Evolutionary conservation across 495 filamentous ascomycete genomes (phyloP).

Genomic region (Aspergillus egyptiacus): DNA sequence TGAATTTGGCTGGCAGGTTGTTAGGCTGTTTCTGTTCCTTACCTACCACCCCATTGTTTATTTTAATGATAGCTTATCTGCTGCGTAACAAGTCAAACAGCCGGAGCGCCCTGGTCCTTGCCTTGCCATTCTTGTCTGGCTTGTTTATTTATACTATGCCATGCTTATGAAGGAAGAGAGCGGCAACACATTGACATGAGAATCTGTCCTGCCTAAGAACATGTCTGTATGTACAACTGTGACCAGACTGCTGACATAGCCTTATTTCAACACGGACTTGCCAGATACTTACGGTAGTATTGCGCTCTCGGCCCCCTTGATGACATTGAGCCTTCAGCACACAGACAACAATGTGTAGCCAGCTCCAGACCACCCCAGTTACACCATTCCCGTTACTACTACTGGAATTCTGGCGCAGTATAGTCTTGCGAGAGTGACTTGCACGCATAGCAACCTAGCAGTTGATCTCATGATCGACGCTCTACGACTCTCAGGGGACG

Average conservation of each 20-base stretch:
- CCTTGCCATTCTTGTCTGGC: slow-evolving; percentile 1
- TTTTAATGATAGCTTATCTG: slow-evolving; percentile 6
- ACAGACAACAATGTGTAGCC: slow-evolving; percentile 2
- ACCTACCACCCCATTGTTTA: too few species aligned
- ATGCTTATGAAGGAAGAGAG: neutral
- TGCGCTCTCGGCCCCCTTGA: too few species aligned
- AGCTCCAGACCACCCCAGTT: slow-evolving; percentile 8
- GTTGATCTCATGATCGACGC: slow-evolving; percentile 20
- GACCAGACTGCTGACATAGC: too few species aligned
- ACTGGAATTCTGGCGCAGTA: neutral
- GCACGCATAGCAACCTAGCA: slow-evolving; percentile 2
- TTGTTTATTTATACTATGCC: too few species aligned
- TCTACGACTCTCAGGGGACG: slow-evolving; percentile 9
- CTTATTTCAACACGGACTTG: too few species aligned
- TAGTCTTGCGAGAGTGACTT: neutral
- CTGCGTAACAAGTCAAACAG: slow-evolving; percentile 3
- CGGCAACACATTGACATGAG: too few species aligned
- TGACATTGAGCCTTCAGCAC: too few species aligned
- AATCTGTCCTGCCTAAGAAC: too few species aligned
- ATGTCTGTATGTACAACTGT: too few species aligned
- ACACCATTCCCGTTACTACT: neutral
- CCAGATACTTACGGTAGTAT: too few species aligned
- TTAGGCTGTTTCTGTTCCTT: too few species aligned
- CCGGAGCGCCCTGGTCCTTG: neutral
- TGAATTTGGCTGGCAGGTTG: too few species aligned